phyloP scores from a whole-genome alignment of 163 green algal genomes.

The Coccomyxa subellipsoidea region DNA sequence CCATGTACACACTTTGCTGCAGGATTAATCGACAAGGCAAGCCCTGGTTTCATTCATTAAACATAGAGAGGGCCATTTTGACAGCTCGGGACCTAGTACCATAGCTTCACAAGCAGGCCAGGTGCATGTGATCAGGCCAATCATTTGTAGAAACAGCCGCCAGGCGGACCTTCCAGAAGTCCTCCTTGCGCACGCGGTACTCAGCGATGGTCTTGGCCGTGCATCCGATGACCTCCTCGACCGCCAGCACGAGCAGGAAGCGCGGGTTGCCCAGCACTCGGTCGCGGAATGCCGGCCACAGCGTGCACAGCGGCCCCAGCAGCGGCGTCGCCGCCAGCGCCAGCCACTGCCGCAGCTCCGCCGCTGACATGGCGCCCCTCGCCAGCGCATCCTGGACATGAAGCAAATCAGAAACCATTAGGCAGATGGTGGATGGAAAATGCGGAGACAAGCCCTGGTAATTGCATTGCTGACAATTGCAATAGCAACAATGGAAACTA shows the following conservation, averaged over 20 bases:
- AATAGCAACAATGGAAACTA: too few relatives aligned
- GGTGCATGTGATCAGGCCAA: neutral
- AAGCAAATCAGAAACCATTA: too few relatives aligned
- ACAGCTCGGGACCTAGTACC: too few relatives aligned
- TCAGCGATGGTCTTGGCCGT: constrained; percentile 32
- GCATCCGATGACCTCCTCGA: constrained; percentile 32
- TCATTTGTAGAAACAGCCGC: too few relatives aligned
- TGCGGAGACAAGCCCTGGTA: too few relatives aligned
- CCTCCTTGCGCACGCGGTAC: constrained; percentile 15
- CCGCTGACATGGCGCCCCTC: constrained; percentile 16
- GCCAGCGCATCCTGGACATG: constrained; percentile 22
- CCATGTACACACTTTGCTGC: too few relatives aligned
- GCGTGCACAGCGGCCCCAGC: constrained; percentile 15
- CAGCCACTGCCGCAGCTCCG: constrained; percentile 25
- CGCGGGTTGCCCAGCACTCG: constrained; percentile 37
- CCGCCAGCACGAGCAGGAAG: constrained; percentile 36
- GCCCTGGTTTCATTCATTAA: too few relatives aligned
- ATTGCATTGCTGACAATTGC: too few relatives aligned
- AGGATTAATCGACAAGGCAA: too few relatives aligned
- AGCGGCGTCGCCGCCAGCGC: constrained; percentile 11
- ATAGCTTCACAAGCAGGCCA: neutral
- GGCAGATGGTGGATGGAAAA: too few relatives aligned
- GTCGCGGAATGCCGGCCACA: constrained; percentile 21
- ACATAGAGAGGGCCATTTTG: too few relatives aligned
- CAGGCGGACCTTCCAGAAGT: constrained; percentile 25